Conservation (phyloP, 805 yeast genomes). For the Hanseniaspora guilliermondii region DNA sequence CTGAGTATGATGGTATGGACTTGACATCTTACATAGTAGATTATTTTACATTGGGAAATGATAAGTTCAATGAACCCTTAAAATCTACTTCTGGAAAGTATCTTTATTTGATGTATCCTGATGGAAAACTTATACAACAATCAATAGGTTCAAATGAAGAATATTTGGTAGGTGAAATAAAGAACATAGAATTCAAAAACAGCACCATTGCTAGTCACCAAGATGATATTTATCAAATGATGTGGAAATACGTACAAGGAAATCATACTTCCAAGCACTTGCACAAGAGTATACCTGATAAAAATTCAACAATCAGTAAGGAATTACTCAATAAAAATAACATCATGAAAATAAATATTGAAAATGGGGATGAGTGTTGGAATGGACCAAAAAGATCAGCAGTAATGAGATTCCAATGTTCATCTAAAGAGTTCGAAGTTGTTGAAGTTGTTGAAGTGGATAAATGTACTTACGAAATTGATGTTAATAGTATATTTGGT, state of each 20-base stretch:
- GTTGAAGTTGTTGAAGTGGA: conserved; percentile 72
- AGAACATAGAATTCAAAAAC: background rate
- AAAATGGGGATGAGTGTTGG: conserved; percentile 76
- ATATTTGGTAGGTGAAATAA: background rate
- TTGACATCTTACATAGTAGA: background rate
- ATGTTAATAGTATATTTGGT: conserved; percentile 32
- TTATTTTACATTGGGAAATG: background rate
- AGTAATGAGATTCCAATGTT: conserved; percentile 53
- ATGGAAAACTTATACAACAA: background rate
- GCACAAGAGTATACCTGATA: conserved; percentile 4
- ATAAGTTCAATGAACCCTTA: background rate
- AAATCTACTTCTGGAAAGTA: conserved; percentile 5
- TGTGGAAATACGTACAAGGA: conserved; percentile 2
- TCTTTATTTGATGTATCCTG: background rate
- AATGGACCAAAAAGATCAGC: conserved; percentile 81
- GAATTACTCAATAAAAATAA: conserved; percentile 23
- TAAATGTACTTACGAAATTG: conserved; percentile 65
- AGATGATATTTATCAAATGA: background rate
- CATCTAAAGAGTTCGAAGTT: conserved; percentile 37
- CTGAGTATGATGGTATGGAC: background rate
- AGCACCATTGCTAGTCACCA: background rate
- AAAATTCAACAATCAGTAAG: conserved; percentile 18
- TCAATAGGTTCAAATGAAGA: background rate
- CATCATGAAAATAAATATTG: conserved; percentile 33
- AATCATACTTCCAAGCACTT: background rate